Base-by-base conservation (phyloP, 306 rosid species). In the Notholithocarpus densiflorus region DNA sequence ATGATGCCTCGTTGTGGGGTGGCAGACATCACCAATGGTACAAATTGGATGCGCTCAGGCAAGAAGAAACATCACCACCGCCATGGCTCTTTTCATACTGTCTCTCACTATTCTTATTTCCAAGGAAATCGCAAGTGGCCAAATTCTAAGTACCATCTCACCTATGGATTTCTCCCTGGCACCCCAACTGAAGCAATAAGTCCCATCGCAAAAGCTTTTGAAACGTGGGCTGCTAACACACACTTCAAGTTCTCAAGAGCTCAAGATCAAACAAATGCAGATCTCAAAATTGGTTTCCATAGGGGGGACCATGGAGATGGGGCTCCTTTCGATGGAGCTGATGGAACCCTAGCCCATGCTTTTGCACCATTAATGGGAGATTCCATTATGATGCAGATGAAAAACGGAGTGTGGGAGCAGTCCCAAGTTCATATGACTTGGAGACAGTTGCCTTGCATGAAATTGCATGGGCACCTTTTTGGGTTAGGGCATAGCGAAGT, bases 391-490 rank as follows among this genome's bases (percentile, higher is more conserved):
- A 66, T 19, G 71, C 52, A 6, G 71, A 66, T 19, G 71, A 66
- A 23, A 8, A 2, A 10, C 32, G 48, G 48, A 66, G 71, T 66
- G 52, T 66, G 5, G 51, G 71, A 7, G 71, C 52, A 2, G 4
- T 1, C 2, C 15, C 52, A 6, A 7, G 6, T 66, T 45, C 71
- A 66, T 66, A 17, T 9, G 71, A 66, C 71, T 66, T 31, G 51
- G 24, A 66, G 71, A 66, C 51, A 3, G 3, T 66, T 66, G 71
- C 71, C 1, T 66, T 66, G 51, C 71, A 66, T 32, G 51, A 66
- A 32, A 66, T 66, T 19, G n/a, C n/a, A n/a, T n/a, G 71, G 71
- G 51, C 71, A 66, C 71, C 71, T 66, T 32, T 51, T 66, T 32
- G 51, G 71, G 9, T 23, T 66, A 3, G 40, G 20, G 7, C 20